Evolutionary conservation across 768 basidiomycete genomes (phyloP).

Genomic region (Naganishia randhawae): DNA sequence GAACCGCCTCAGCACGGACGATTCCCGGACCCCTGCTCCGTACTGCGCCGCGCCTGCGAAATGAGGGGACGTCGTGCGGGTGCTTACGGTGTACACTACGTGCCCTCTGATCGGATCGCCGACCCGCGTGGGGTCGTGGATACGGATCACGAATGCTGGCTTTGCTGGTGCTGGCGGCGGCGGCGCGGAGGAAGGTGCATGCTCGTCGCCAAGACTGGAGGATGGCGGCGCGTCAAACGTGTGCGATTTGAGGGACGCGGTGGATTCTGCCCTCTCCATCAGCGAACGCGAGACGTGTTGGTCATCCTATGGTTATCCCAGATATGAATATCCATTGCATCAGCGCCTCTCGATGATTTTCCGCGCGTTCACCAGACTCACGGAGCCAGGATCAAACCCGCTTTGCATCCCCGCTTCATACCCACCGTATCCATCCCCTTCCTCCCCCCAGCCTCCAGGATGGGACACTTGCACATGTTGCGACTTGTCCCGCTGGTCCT

Average conservation of each 20-base stretch:
- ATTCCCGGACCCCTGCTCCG: constrained; percentile 58
- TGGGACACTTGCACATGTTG: not conserved
- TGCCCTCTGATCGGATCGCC: constrained; percentile 83
- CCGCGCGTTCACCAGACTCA: not conserved
- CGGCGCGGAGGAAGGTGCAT: not conserved
- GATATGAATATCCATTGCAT: not conserved
- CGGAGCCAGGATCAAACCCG: not conserved
- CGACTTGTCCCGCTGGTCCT: not conserved
- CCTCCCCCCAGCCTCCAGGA: not conserved
- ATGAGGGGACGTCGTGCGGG: constrained; percentile 79
- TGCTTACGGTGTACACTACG: constrained; percentile 95
- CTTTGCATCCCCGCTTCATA: not conserved
- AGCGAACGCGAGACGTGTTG: no score
- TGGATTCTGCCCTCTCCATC: not conserved
- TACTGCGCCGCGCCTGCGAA: constrained; percentile 62
- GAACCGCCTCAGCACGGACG: constrained; percentile 94
- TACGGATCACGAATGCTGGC: constrained; percentile 76
- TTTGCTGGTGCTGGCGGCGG: not conserved
- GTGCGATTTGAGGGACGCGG: constrained; percentile 8
- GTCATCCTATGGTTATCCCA: not conserved
- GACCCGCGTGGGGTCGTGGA: constrained; percentile 95
- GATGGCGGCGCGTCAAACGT: not conserved
- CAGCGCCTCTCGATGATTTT: not conserved
- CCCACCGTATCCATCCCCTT: not conserved
- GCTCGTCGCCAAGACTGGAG: not conserved